Evolutionary conservation across 441 rosid genomes (phyloP), one percentile per base, ranked within the genome.

Genomic region (Brassica hybrid): DNA sequence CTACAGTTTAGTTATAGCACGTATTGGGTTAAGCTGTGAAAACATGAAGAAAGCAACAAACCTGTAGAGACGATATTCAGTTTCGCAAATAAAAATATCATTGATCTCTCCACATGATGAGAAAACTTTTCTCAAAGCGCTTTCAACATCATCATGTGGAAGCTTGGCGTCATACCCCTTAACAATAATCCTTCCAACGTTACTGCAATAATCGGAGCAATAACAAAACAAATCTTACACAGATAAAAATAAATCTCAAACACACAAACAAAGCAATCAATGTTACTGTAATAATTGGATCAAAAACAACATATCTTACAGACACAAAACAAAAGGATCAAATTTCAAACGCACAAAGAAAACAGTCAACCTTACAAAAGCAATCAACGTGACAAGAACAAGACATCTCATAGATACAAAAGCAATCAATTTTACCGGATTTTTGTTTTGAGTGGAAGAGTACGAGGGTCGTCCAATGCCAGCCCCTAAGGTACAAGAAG

Each of bases 101-200:
- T 5, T 58, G 62, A 58, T 58, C 30, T 58, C 30, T 58, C 62
- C 60, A 14, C 71, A 67, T 23, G 60, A n/a, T 7, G 59, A 1
- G 13, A 67, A 67, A 23, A 13, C 36, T 3, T 67, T 67, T 27
- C 21, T 48, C 71, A 67, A 67, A 4, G 41, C 30, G 0, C 60
- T 25, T 6, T 8, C 23, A 7, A 27, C 41, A 67, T 48, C 41
- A 7, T 67, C 41, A n/a, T 6, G 16, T 18, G 11, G 41, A 67
- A 25, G 41, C 0, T n/a, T 7, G 16, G 2, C 4, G 71, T 25
- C 59, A 25, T 67, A 67, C 8, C 69, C 54, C 30, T 4, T 2
- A 1, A 41, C 54, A 6, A 8, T 0, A 5, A 65, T 18, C 32
- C 62, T 50, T 9, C 57, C 57, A 50, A 50, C 3, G 18, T n/a